These are phyloP conservation scores for Suillus paluster DNA, from an alignment of 768 basidiomycete genomes.

Conservation along the genomic window DNA sequence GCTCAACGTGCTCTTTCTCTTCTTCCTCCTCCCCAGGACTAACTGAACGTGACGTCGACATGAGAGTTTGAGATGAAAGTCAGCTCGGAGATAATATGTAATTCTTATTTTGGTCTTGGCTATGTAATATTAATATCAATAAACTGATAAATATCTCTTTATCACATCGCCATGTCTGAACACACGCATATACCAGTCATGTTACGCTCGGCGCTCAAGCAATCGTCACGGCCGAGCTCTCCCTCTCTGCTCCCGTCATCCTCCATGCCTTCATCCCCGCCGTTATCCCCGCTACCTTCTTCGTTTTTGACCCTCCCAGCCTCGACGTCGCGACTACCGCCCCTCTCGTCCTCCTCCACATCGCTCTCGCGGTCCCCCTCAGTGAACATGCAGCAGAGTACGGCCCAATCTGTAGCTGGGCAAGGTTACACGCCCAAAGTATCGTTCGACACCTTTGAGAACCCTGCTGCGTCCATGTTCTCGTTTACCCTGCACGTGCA, in stretches of 20 bases:
- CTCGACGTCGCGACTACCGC: slow-evolving; percentile 19
- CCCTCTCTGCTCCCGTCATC: slow-evolving; percentile 22
- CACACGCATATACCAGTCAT: slow-evolving; percentile 23
- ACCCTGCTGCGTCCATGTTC: slow-evolving; percentile 81
- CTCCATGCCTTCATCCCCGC: slow-evolving; percentile 23
- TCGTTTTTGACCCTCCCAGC: slow-evolving; percentile 25
- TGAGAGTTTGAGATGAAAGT: slow-evolving; percentile 4
- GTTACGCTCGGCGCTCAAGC: slow-evolving; percentile 38
- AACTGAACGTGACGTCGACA: slow-evolving; percentile 19
- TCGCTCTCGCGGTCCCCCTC: slow-evolving; percentile 17
- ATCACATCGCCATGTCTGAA: not conserved
- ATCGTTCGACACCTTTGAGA: slow-evolving; percentile 88
- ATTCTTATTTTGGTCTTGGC: slow-evolving; percentile 13
- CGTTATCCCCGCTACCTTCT: slow-evolving; percentile 17
- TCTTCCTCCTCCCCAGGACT: slow-evolving; percentile 9
- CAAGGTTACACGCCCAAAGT: slow-evolving; percentile 51
- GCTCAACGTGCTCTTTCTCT: not conserved
- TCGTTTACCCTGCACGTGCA: slow-evolving; percentile 87
- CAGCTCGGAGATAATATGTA: not conserved
- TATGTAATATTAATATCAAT: not conserved
- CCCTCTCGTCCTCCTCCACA: slow-evolving; percentile 26
- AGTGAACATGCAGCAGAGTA: slow-evolving; percentile 16
- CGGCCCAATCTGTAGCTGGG: slow-evolving; percentile 24
- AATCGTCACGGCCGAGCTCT: slow-evolving; percentile 19
- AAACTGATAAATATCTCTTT: not conserved